Conservation (phyloP, 805 yeast species). For the Pichia californica region DNA sequence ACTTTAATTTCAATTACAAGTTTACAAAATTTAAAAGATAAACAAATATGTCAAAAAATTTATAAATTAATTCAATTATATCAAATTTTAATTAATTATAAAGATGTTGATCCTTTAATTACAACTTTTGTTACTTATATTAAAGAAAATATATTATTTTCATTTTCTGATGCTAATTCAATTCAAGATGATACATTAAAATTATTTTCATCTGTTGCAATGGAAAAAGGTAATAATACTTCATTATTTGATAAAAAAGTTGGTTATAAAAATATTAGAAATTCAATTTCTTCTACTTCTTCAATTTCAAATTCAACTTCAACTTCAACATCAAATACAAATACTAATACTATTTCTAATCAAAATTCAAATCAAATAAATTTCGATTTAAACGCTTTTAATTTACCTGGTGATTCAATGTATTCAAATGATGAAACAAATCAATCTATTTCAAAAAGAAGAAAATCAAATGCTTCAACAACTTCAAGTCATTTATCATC, state of each 20-base stretch:
- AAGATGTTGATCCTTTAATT: constrained; percentile 22
- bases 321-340: no score
- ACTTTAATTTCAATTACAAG: constrained; percentile 21
- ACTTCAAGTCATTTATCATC: constrained; percentile 24
- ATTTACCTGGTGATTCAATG: constrained; percentile 18
- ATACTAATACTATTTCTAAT: neutral
- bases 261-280: neutral
- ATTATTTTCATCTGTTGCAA: constrained; percentile 16
- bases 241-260: constrained; percentile 22
- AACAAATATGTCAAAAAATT: constrained; percentile 12
- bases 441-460: constrained; percentile 12
- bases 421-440: constrained; percentile 12
- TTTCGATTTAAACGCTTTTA: constrained; percentile 27
- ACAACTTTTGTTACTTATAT: constrained; percentile 17
- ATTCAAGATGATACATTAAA: constrained; percentile 20
- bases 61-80: constrained; percentile 20
- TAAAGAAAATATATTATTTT: constrained; percentile 13
- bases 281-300: neutral
- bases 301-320: neutral
- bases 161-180: constrained; percentile 9
- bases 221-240: constrained; percentile 5
- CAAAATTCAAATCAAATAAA: constrained; percentile 6
- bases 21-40: constrained; percentile 16
- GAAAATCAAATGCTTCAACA: constrained; percentile 23
- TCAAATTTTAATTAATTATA: constrained; percentile 17